Evolutionary conservation across 2,329 filamentous ascomycete species (phyloP).

Genomic region (Microcyclospora pomicola): DNA sequence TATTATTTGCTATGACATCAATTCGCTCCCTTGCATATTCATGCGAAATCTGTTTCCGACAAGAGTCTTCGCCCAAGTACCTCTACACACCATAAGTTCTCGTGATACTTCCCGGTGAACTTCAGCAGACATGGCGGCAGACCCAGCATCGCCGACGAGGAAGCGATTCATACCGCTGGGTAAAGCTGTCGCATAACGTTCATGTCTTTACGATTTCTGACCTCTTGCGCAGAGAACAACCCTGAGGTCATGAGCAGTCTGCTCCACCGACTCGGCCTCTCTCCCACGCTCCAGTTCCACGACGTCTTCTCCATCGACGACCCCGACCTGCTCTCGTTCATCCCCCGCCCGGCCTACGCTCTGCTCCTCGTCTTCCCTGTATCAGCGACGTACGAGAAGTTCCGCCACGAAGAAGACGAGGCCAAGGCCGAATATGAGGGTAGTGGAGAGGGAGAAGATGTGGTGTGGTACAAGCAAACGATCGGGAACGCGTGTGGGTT

Average conservation of each 20-base stretch:
- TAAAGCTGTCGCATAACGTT: slow-evolving; percentile 2
- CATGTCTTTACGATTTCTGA: neutral
- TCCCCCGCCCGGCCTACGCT: slow-evolving; percentile 77
- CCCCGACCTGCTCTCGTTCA: slow-evolving; percentile 66
- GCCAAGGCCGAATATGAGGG: slow-evolving; percentile 50
- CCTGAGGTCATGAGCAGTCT: slow-evolving; percentile 78
- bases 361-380: slow-evolving; percentile 88
- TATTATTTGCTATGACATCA: too few species aligned
- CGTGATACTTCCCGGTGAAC: too few species aligned
- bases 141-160: slow-evolving; percentile 1
- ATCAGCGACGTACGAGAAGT: slow-evolving; percentile 62
- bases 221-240: slow-evolving; percentile 48
- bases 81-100: too few species aligned
- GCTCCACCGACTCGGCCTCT: slow-evolving; percentile 70
- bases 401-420: slow-evolving; percentile 60
- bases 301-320: slow-evolving; percentile 89
- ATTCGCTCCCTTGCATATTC: too few species aligned
- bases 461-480: slow-evolving; percentile 90
- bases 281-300: slow-evolving; percentile 62
- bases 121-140: neutral
- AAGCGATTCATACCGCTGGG: slow-evolving; percentile 17
- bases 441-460: slow-evolving; percentile 54
- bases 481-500: slow-evolving; percentile 88
- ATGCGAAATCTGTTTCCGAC: too few species aligned
- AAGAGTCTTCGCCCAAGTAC: too few species aligned